Conservation (phyloP, 371 early-diverging fungal genomes). For the Massospora cicadina region DNA sequence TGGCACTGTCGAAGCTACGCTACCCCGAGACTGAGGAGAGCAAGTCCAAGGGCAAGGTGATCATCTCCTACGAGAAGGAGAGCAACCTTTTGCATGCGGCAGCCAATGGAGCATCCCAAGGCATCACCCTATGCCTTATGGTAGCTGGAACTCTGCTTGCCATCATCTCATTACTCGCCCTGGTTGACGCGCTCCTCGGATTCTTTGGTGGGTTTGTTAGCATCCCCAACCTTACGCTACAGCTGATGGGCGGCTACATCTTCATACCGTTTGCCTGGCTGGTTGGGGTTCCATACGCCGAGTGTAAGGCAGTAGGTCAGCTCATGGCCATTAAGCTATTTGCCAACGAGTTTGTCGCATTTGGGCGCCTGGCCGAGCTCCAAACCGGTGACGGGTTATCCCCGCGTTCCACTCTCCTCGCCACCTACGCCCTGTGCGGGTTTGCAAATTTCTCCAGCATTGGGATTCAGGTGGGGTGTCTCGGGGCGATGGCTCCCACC, state of each 20-base stretch:
- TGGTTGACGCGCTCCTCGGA: slow-evolving; percentile 46
- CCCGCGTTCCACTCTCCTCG: slow-evolving; percentile 28
- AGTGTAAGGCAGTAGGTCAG: slow-evolving; percentile 43
- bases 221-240: slow-evolving; percentile 37
- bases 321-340: slow-evolving; percentile 73
- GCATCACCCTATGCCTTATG: slow-evolving; percentile 53
- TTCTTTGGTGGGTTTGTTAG: slow-evolving; percentile 59
- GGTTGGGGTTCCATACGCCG: slow-evolving; percentile 48
- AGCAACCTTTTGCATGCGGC: slow-evolving; percentile 67
- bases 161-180: slow-evolving; percentile 46
- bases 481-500: slow-evolving; percentile 65
- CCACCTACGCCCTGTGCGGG: slow-evolving; percentile 68
- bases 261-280: slow-evolving; percentile 67
- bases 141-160: slow-evolving; percentile 60
- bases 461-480: slow-evolving; percentile 67
- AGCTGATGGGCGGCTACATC: slow-evolving; percentile 55
- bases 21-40: slow-evolving; percentile 70
- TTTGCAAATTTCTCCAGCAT: slow-evolving; percentile 78
- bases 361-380: slow-evolving; percentile 19
- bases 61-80: slow-evolving; percentile 35
- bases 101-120: slow-evolving; percentile 68
- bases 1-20: slow-evolving; percentile 70
- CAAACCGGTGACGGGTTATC: slow-evolving; percentile 9
- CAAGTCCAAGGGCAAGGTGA: slow-evolving; percentile 41
- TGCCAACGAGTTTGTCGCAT: slow-evolving; percentile 87